Evolutionary conservation across 495 filamentous ascomycete species (phyloP).

Genomic region (Aspergillus hancockii): DNA sequence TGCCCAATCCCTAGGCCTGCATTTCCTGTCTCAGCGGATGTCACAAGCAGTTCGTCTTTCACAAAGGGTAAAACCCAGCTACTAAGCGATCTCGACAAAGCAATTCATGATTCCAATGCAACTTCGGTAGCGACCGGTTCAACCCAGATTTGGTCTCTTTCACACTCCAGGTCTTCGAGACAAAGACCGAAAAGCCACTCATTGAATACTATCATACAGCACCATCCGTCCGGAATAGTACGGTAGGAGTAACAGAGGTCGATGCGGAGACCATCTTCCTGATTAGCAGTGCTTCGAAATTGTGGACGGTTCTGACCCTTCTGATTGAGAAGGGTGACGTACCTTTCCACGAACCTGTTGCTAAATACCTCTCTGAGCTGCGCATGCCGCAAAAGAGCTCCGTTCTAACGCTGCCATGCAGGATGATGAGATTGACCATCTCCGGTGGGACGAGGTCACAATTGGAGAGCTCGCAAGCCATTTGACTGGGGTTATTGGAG

Average conservation of each 20-base stretch:
- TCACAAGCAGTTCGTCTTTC: constrained; percentile 13
- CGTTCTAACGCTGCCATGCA: constrained; percentile 10
- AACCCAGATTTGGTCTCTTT: constrained; percentile 46
- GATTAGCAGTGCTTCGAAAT: constrained; percentile 51
- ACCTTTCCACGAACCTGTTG: constrained; percentile 45
- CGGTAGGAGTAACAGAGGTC: constrained; percentile 36
- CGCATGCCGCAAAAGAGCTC: constrained; percentile 4
- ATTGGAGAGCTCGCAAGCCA: constrained; percentile 55
- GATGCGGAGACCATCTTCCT: constrained; percentile 52
- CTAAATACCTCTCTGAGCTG: constrained; percentile 57
- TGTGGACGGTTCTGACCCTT: constrained; percentile 49
- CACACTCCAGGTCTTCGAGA: constrained; percentile 48
- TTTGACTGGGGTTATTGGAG: constrained; percentile 49
- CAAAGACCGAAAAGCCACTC: constrained; percentile 31
- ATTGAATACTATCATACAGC: constrained; percentile 49
- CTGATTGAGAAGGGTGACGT: constrained; percentile 44
- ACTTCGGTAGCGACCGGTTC: constrained; percentile 9
- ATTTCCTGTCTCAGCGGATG: constrained; percentile 44
- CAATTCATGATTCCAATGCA: constrained; percentile 4
- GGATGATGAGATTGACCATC: constrained; percentile 35
- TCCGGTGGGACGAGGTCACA: constrained; percentile 57
- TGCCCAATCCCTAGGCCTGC: constrained; percentile 51
- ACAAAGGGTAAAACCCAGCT: constrained; percentile 31
- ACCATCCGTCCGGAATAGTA: constrained; percentile 28
- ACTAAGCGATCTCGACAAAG: constrained; percentile 19